A percentile compares a stretch with the other conserved stretches of the same genome.
Conservation (phyloP, 176 grass and related monocot genomes). For the Aegilops umbellulata region DNA sequence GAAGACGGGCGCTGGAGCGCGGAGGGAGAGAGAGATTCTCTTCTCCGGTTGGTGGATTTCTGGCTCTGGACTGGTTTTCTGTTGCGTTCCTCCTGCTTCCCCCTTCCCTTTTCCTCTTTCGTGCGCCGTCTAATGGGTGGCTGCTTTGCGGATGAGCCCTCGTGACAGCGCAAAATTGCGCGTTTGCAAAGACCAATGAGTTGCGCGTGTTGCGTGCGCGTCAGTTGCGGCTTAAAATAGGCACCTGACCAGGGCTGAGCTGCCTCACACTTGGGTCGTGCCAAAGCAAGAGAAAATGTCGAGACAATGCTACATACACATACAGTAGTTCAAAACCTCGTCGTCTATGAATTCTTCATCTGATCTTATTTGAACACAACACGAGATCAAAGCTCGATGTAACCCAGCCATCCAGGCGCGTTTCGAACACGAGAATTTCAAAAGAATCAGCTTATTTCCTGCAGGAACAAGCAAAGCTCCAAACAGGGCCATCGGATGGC, state of each 20-base stretch:
- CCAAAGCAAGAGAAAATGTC: too few species aligned
- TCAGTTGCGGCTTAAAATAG: neutral
- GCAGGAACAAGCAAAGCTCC: neutral
- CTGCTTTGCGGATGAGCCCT: neutral
- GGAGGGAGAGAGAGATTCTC: neutral
- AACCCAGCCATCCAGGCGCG: neutral
- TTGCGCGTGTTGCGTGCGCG: neutral
- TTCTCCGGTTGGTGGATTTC: conserved; percentile 17
- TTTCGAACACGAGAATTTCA: neutral
- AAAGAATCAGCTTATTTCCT: neutral
- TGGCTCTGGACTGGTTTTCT: neutral
- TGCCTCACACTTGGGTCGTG: too few species aligned
- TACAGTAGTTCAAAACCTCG: too few species aligned
- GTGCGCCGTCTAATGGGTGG: neutral
- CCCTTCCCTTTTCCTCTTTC: neutral
- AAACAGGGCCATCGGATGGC: neutral
- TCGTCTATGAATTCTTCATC: too few species aligned
- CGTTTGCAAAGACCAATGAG: neutral
- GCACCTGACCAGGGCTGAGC: neutral
- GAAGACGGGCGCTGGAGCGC: neutral
- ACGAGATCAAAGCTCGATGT: neutral
- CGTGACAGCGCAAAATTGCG: neutral
- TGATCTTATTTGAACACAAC: neutral
- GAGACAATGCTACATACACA: too few species aligned
- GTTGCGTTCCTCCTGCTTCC: conserved; percentile 2